phyloP scores from a whole-genome alignment of 2,329 filamentous ascomycete species.

The Hypoxylon sp. region DNA sequence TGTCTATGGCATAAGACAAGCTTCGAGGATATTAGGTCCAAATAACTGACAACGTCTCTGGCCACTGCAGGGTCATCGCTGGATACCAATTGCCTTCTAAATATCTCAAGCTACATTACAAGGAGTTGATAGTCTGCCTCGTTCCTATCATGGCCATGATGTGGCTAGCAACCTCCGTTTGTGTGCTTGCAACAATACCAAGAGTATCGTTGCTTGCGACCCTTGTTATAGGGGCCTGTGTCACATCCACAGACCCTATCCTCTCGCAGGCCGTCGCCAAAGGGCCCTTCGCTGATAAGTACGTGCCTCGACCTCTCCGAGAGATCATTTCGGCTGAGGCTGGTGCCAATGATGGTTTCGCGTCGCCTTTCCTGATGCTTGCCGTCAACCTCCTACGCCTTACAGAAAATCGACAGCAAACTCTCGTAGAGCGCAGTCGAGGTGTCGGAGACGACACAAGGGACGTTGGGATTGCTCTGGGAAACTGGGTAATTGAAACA shows the following conservation, averaged over 20 bases:
- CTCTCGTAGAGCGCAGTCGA: slow-evolving; percentile 44
- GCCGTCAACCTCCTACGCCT: slow-evolving; percentile 71
- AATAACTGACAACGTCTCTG: slow-evolving; percentile 4
- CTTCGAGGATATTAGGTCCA: background rate
- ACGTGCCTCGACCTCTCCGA: slow-evolving; percentile 68
- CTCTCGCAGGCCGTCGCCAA: slow-evolving; percentile 74
- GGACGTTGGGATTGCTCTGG: slow-evolving; percentile 66
- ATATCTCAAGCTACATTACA: slow-evolving; percentile 65
- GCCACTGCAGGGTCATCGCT: slow-evolving; percentile 63
- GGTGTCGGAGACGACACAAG: slow-evolving; percentile 66
- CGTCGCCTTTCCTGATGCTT: slow-evolving; percentile 73
- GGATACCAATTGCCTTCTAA: slow-evolving; percentile 73
- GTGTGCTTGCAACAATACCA: slow-evolving; percentile 69
- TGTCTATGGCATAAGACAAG: background rate
- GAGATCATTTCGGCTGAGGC: slow-evolving; percentile 75
- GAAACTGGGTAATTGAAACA: slow-evolving; percentile 72
- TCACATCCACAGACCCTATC: slow-evolving; percentile 74
- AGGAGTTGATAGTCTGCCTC: slow-evolving; percentile 68
- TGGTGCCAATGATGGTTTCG: slow-evolving; percentile 74
- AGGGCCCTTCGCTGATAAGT: slow-evolving; percentile 74
- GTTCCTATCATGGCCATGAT: slow-evolving; percentile 74
- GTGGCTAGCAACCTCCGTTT: slow-evolving; percentile 72
- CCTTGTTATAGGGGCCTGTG: slow-evolving; percentile 72
- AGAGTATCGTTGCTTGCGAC: slow-evolving; percentile 67
- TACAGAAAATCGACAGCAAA: slow-evolving; percentile 57